A percentile compares a stretch with the other conserved stretches of the same genome.
Conservation (phyloP, 177 flowering plant species). For the Vitis hybrid region DNA sequence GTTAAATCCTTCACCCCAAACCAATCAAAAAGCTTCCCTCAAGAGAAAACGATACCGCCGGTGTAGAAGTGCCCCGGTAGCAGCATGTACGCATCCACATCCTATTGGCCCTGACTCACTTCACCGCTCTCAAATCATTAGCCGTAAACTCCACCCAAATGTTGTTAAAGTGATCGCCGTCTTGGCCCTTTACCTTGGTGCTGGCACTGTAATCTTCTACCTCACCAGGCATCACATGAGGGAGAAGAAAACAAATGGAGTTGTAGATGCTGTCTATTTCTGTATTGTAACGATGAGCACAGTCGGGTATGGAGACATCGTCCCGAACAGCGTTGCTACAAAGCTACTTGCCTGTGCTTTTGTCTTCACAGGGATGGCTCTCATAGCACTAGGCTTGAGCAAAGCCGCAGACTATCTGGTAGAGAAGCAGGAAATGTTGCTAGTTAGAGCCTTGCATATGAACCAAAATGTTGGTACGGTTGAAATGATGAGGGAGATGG, state of each 20-base stretch:
- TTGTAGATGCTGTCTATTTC: conserved; percentile 85
- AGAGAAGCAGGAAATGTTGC: conserved; percentile 77
- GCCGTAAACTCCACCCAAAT: conserved; percentile 47
- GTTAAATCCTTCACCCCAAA: conserved; percentile 20
- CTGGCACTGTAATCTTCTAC: conserved; percentile 67
- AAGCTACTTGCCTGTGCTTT: conserved; percentile 86
- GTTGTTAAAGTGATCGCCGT: conserved; percentile 38
- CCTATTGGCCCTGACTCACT: conserved; percentile 1
- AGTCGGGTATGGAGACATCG: conserved; percentile 98
- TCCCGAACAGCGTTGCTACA: conserved; percentile 57
- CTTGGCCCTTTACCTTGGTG: conserved; percentile 54
- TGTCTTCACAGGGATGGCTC: conserved; percentile 88
- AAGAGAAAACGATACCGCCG: conserved; percentile 52
- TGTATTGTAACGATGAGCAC: conserved; percentile 96
- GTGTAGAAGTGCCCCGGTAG: conserved; percentile 59
- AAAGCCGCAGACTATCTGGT: conserved; percentile 84
- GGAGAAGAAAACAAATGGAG: conserved; percentile 64
- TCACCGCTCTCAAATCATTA: conserved; percentile 28
- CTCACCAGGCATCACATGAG: conserved; percentile 49
- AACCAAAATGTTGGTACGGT: conserved; percentile 30
- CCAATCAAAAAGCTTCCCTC: conserved; percentile 3
- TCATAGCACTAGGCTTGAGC: conserved; percentile 60
- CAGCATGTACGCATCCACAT: conserved; percentile 31
- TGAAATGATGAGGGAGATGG: conserved; percentile 55
- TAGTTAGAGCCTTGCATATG: conserved; percentile 58